Evolutionary conservation across 345 rosid species (phyloP), one percentile per base, ranked within the genome.

Genomic region (Linum usitatissimum): DNA sequence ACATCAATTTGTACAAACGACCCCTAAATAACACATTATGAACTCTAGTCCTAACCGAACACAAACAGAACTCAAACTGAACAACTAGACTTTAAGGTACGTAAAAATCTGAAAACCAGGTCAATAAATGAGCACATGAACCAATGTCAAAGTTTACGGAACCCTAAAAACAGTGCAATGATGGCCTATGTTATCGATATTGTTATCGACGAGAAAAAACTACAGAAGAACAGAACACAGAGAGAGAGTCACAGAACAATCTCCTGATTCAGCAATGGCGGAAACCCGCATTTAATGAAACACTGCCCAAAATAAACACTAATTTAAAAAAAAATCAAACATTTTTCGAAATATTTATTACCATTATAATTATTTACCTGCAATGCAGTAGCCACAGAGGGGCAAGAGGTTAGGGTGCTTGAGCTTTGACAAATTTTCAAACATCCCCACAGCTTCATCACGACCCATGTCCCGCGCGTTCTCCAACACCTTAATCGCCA

Each of bases 311-410:
- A 23, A n/a, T n/a, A n/a, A n/a, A n/a, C n/a, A n/a, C n/a, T n/a
- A n/a, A 23, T 2, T 12, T 45, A 10, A 1, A 15, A 15, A 7
- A 10, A 12, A 40, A n/a, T n/a, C 48, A 1, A 40, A 0, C 17
- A 45, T 45, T 45, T 45, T 45, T 10, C 15, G 28, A 45, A 45
- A 6, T 45, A 4, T 0, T 10, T 5, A 10, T 45, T 45, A 45
- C 10, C 10, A 10, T 45, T 45, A 45, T 45, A 6, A 15, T 15
- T 45, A 45, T 3, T 8, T 77, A 89, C 98, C 98, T 78, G 96
- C 98, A 60, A 92, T 87, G 76, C 98, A 92, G 76, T 85, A 92
- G 66, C 98, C 98, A 63, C 85, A 71, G 70, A 89, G 81, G n/a
- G 91, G 81, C 56, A 89, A 62, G 39, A 92, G 84, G 63, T 87